Percentiles rank a stretch among this genome's conserved stretches.
phyloP scores from a whole-genome alignment of 352 stramenopile species.

The Globisporangium emineosum region DNA sequence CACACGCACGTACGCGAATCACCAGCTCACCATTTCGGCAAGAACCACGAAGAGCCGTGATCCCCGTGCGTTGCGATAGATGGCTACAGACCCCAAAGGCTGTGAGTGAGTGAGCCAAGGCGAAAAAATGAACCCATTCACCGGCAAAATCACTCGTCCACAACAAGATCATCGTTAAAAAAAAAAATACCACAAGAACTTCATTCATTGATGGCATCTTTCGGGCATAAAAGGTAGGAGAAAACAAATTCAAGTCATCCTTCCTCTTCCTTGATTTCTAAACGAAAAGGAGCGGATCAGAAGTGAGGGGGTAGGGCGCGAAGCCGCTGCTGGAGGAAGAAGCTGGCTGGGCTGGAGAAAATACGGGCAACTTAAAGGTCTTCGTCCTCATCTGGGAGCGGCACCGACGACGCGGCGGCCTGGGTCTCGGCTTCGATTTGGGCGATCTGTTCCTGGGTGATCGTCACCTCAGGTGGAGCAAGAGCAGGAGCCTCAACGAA shows the following conservation, averaged over 20 bases:
- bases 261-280: slow-evolving; percentile 28
- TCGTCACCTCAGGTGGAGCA: slow-evolving; percentile 94
- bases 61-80: background rate
- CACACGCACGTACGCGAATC: background rate
- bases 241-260: slow-evolving; percentile 14
- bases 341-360: slow-evolving; percentile 7
- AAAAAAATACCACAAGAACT: slow-evolving; percentile 19
- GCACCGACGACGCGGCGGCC: slow-evolving; percentile 87
- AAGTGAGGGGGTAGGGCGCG: background rate
- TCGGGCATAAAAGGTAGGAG: slow-evolving; percentile 6
- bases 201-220: slow-evolving; percentile 20
- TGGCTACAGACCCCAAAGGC: background rate
- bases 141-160: background rate
- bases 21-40: background rate
- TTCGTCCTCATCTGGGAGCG: slow-evolving; percentile 97
- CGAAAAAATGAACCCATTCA: background rate
- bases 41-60: too few species aligned
- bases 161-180: background rate
- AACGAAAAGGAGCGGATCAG: slow-evolving; percentile 17
- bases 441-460: slow-evolving; percentile 92
- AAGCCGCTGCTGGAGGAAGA: background rate
- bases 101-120: too few species aligned
- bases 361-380: slow-evolving; percentile 86
- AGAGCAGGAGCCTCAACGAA: slow-evolving; percentile 98
- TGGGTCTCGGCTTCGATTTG: slow-evolving; percentile 92